Percentiles rank a stretch among this genome's conserved stretches.
phyloP scores from a whole-genome alignment of 1,284 basidiomycete species.

The Macrocybe sp. region DNA sequence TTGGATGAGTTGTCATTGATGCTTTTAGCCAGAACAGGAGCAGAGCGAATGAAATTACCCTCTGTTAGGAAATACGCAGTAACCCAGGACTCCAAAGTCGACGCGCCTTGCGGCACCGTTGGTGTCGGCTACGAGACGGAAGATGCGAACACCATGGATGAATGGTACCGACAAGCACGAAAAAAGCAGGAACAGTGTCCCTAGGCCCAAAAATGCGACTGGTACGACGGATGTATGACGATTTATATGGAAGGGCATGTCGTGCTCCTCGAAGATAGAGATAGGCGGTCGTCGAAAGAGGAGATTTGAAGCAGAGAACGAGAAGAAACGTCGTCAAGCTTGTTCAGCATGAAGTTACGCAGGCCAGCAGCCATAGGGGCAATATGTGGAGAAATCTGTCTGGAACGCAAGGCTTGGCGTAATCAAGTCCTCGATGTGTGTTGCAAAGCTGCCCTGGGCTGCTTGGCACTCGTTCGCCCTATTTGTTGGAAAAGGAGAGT shows the following conservation, averaged over 20 bases:
- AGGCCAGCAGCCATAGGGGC: no score
- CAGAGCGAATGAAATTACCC: not conserved
- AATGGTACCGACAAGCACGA: slow-evolving; percentile 2
- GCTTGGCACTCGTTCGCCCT: no score
- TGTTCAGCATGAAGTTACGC: no score
- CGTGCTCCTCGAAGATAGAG: not conserved
- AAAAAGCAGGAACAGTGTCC: not conserved
- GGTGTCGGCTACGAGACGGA: not conserved
- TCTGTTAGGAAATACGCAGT: slow-evolving; percentile 2
- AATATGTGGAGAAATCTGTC: no score
- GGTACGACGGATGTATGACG: slow-evolving; percentile 1
- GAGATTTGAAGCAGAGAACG: no score
- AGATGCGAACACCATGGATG: not conserved
- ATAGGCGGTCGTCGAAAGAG: not conserved
- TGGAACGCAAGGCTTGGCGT: no score
- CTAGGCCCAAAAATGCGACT: not conserved
- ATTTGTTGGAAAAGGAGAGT: no score
- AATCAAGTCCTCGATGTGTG: no score
- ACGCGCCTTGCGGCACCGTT: not conserved
- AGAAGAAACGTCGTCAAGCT: no score
- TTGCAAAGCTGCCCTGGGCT: no score
- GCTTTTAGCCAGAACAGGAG: not conserved
- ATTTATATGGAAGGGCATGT: not conserved
- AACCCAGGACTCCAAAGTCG: slow-evolving; percentile 4
- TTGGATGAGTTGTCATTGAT: not conserved